Evolutionary conservation across 257 asterid genomes (phyloP).

Genomic region (Cinchona pubescens): DNA sequence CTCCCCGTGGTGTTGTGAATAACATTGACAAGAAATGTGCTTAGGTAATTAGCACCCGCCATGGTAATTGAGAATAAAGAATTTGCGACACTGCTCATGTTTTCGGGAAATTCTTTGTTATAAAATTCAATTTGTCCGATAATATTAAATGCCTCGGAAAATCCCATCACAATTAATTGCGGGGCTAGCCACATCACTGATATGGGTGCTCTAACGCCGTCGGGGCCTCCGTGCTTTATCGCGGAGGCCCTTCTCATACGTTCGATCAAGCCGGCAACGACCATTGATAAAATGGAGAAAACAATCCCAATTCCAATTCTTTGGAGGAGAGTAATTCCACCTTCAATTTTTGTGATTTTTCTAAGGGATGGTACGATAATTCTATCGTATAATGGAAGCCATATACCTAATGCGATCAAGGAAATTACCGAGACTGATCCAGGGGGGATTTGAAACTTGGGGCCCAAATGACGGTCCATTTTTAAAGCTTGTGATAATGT

Average conservation of each 20-base stretch:
- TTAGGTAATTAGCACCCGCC: slow-evolving; percentile 68
- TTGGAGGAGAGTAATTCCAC: slow-evolving; percentile 74
- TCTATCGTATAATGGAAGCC: slow-evolving; percentile 74
- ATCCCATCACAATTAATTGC: slow-evolving; percentile 82
- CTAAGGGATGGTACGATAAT: slow-evolving; percentile 50
- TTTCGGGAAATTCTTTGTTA: slow-evolving; percentile 81
- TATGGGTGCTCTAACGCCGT: slow-evolving; percentile 47
- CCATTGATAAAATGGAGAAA: slow-evolving; percentile 68
- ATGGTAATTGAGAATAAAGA: slow-evolving; percentile 61
- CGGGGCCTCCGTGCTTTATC: slow-evolving; percentile 17
- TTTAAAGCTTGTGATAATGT: slow-evolving; percentile 58
- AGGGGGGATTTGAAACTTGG: slow-evolving; percentile 55
- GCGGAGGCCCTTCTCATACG: slow-evolving; percentile 50
- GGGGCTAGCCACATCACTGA: slow-evolving; percentile 85
- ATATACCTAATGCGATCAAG: slow-evolving; percentile 58
- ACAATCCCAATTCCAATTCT: slow-evolving; percentile 75
- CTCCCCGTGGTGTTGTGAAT: slow-evolving; percentile 58
- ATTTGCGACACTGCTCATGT: slow-evolving; percentile 78
- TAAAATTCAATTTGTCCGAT: slow-evolving; percentile 83
- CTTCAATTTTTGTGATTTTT: slow-evolving; percentile 48
- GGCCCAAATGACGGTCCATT: slow-evolving; percentile 81
- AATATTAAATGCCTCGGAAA: slow-evolving; percentile 75
- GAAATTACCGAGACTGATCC: slow-evolving; percentile 65
- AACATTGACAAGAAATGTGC: slow-evolving; percentile 53
- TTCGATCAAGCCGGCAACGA: slow-evolving; percentile 63